phyloP scores from a whole-genome alignment of 331 rosid species.

The Malus hybrid region DNA sequence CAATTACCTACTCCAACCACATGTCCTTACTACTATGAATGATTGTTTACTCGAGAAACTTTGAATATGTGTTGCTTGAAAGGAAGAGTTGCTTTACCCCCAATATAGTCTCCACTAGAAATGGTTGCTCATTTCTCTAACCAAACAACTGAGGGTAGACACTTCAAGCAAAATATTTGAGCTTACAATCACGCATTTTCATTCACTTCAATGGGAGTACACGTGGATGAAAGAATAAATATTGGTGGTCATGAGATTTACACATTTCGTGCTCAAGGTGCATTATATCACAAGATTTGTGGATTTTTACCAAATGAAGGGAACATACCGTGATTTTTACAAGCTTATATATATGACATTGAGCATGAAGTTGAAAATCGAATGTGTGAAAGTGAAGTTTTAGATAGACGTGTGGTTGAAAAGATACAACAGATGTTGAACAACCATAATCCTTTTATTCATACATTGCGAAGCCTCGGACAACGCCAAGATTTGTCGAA shows the following conservation, averaged over 20 bases:
- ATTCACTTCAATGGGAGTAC: neutral
- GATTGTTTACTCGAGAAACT: neutral
- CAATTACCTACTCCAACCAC: neutral
- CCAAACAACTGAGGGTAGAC: neutral
- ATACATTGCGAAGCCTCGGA: no score
- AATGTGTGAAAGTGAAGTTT: no score
- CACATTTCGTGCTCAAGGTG: neutral
- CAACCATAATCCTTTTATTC: no score
- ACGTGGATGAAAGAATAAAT: neutral
- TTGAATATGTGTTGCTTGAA: neutral
- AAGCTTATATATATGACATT: no score
- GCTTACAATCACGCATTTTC: neutral
- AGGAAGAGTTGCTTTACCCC: neutral
- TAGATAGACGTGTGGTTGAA: no score
- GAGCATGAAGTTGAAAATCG: no score
- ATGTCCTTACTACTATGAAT: neutral
- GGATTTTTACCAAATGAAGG: no score
- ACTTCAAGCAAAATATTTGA: neutral
- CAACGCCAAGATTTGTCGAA: no score
- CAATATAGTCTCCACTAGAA: neutral
- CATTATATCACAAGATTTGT: neutral
- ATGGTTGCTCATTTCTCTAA: neutral
- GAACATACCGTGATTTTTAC: no score
- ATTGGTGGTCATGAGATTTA: neutral
- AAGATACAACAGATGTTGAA: no score